Evolutionary conservation across 2,329 filamentous ascomycete genomes (phyloP).

Genomic region (Catunica adiposa): DNA sequence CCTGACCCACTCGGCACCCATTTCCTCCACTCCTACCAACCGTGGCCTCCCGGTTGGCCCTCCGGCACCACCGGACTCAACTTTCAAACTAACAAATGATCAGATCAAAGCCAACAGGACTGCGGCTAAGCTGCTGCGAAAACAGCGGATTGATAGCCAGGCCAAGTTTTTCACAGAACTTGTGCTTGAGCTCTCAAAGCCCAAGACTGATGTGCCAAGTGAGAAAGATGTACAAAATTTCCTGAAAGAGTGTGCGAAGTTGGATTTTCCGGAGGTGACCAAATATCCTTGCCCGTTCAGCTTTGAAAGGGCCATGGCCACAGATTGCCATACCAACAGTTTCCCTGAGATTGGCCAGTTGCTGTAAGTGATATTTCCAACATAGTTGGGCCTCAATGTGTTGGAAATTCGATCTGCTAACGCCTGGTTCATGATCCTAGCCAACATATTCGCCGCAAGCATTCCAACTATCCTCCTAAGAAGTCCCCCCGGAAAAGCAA

Average conservation of each 20-base stretch:
- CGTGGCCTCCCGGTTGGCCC: too few relatives aligned
- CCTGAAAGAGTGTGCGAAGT: neutral
- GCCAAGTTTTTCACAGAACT: neutral
- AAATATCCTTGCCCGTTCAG: conserved; percentile 1
- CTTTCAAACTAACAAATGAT: too few relatives aligned
- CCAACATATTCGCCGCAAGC: conserved; percentile 22
- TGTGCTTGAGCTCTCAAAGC: neutral
- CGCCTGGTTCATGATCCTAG: neutral
- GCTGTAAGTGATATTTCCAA: neutral
- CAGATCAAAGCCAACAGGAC: too few relatives aligned
- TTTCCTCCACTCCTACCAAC: too few relatives aligned
- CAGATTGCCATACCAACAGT: neutral
- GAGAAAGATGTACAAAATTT: neutral
- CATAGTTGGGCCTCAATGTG: neutral
- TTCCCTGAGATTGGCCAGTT: conserved; percentile 6
- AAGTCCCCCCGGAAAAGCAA: too few relatives aligned
- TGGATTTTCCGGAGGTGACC: neutral
- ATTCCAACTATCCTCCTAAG: neutral
- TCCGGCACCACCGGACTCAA: too few relatives aligned
- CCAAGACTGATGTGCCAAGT: too few relatives aligned
- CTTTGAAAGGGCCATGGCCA: neutral
- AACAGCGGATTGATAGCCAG: too few relatives aligned
- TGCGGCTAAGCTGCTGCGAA: too few relatives aligned
- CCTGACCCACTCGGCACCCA: too few relatives aligned
- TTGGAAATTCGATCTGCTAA: too few relatives aligned